Evolutionary conservation across 306 rosid genomes (phyloP), one percentile per base, ranked within the genome.

Genomic region (Glycine latifolia): DNA sequence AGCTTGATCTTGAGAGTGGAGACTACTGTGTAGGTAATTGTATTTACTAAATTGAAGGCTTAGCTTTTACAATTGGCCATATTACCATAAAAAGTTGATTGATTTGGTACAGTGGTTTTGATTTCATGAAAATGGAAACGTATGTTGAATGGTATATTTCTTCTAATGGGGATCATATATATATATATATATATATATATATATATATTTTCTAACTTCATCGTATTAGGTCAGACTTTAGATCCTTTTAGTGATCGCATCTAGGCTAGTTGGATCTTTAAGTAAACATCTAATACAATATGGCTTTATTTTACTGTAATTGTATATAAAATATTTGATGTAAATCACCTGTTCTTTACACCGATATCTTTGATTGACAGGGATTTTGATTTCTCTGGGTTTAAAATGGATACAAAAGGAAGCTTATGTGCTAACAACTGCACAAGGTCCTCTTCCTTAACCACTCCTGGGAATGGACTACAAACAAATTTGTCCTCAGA

Each of bases 331-430:
- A 73, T 47, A 75, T 46, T 74, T 73, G 39, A 60, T 83, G 47
- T 58, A 10, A 20, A 43, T 73, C 13, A 79, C 13, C 68, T 46
- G 39, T 70, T 76, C 53, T 49, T 56, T 63, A 50, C 39, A 73
- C 12, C 15, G 75, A 55, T 77, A 77, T 81, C 69, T 84, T 85
- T 82, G 84, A 52, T 79, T 78, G 81, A 56, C 74, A 69, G 78
- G 77, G 79, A 76, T 81, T 73, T 84, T 82, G 84, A 65, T 62
- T 33, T 77, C 26, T 20, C 58, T n/a, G 17, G 60, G 73, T 81
- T 54, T 12, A 53, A 77, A 79, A 90, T 94, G 94, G 91, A 91
- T 88, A 95, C 71, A 62, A 80, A 85, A 56, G 97, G 89, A 70
- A 89, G 82, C 77, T 74, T 67, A 26, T 84, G 88, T 83, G 82